Evolutionary conservation across 306 rosid species (phyloP).

Genomic region (Rosa lucieae): DNA sequence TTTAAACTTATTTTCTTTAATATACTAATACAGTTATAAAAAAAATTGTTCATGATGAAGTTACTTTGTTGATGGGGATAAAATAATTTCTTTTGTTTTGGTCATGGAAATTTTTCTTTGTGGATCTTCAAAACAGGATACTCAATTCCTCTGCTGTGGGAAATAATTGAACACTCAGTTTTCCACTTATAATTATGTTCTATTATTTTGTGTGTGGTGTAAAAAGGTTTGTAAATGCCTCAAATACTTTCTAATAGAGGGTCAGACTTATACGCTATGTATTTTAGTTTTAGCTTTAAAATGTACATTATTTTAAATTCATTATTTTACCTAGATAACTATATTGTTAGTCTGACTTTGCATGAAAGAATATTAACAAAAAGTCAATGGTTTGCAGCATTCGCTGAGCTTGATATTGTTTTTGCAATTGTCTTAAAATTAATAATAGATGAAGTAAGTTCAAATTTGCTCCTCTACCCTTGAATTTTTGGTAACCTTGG

Average conservation of each 20-base stretch:
- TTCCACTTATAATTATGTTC: neutral
- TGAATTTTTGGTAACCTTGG: slow-evolving; percentile 19
- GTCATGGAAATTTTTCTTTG: neutral
- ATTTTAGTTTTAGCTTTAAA: neutral
- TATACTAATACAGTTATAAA: neutral
- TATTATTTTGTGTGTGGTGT: neutral
- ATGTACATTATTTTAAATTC: neutral
- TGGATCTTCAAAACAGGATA: neutral
- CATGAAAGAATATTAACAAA: neutral
- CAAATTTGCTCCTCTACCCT: slow-evolving; percentile 17
- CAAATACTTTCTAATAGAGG: neutral
- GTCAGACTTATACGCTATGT: neutral
- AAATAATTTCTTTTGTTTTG: neutral
- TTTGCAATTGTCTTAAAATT: neutral
- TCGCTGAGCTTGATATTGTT: neutral
- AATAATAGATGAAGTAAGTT: slow-evolving; percentile 7
- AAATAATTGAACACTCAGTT: slow-evolving; percentile 11
- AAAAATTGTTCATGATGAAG: neutral
- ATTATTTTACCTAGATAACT: neutral
- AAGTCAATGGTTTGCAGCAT: neutral
- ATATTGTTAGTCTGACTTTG: neutral
- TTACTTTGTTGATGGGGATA: neutral
- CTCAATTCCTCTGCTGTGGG: neutral
- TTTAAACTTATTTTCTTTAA: neutral
- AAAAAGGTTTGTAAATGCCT: neutral